phyloP scores from a whole-genome alignment of 306 rosid species.

The Gynostemma pentaphyllum region DNA sequence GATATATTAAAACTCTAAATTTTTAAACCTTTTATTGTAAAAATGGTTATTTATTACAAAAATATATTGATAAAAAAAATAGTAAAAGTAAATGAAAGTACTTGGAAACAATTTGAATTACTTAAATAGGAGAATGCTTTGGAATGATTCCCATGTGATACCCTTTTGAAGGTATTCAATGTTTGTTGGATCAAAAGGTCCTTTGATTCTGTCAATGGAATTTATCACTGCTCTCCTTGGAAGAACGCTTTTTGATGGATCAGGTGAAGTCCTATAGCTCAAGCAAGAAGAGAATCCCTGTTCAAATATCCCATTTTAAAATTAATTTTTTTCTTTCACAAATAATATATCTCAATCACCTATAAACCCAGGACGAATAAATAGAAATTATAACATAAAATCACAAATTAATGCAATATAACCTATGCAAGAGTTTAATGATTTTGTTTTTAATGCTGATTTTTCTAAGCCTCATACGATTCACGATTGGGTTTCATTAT shows the following conservation, averaged over 20 bases:
- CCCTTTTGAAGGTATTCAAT: conserved; percentile 46
- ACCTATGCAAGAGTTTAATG: too few species aligned
- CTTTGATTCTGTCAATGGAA: conserved; percentile 58
- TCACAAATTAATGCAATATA: too few species aligned
- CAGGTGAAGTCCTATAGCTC: conserved; percentile 60
- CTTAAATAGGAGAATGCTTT: conserved; percentile 10
- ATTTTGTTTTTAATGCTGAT: too few species aligned
- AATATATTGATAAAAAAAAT: background rate
- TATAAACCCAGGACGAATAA: too few species aligned
- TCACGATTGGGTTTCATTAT: too few species aligned
- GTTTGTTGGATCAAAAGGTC: conserved; percentile 82
- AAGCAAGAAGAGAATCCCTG: conserved; percentile 85
- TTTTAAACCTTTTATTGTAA: too few species aligned
- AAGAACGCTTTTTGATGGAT: conserved; percentile 64
- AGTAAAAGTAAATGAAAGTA: background rate
- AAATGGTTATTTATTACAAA: too few species aligned
- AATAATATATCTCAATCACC: too few species aligned
- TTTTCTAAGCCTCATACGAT: too few species aligned
- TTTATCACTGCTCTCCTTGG: conserved; percentile 62
- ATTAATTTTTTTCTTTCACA: background rate
- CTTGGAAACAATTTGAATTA: background rate
- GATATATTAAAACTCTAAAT: too few species aligned
- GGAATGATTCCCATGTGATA: conserved; percentile 62
- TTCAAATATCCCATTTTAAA: background rate
- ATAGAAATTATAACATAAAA: too few species aligned